Conservation (phyloP, 169 alveolate genomes). For the Plasmodium sp. region DNA sequence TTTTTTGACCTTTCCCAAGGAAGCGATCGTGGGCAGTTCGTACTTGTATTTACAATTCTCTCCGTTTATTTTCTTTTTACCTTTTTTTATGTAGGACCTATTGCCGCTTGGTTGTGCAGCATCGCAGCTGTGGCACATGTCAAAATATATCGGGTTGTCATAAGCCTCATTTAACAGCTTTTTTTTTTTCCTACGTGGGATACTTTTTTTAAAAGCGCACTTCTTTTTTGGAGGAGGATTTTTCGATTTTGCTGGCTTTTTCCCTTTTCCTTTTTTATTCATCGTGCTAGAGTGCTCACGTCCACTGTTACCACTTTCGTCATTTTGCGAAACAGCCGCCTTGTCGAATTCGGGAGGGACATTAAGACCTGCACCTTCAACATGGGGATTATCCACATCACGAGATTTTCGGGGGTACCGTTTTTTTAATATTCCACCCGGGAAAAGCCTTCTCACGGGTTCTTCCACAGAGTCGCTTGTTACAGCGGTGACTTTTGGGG, state of each 20-base stretch:
- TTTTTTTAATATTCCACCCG: slow-evolving; percentile 12
- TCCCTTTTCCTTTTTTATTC: not conserved
- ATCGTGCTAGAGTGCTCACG: not conserved
- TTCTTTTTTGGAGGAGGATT: slow-evolving; percentile 4
- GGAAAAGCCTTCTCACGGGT: not conserved
- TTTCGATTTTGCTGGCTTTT: not conserved
- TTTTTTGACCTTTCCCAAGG: slow-evolving; percentile 67
- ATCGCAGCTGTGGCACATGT: not conserved
- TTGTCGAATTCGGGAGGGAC: not conserved
- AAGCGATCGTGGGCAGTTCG: slow-evolving; percentile 72
- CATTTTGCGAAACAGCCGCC: not conserved
- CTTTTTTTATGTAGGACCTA: not conserved
- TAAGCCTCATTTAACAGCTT: not conserved
- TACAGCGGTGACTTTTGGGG: not conserved
- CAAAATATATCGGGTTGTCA: slow-evolving; percentile 9
- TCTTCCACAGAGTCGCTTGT: not conserved
- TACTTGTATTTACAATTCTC: slow-evolving; percentile 25
- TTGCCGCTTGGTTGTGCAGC: not conserved
- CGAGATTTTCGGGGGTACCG: not conserved
- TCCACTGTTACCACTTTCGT: not conserved
- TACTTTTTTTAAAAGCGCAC: not conserved
- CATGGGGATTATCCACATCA: not conserved
- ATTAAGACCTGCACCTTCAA: not conserved
- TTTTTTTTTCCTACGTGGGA: not conserved
- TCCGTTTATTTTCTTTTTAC: not conserved